Base-by-base conservation (phyloP, 73 alveolate genomes). In the Paramecium biaurelia region DNA sequence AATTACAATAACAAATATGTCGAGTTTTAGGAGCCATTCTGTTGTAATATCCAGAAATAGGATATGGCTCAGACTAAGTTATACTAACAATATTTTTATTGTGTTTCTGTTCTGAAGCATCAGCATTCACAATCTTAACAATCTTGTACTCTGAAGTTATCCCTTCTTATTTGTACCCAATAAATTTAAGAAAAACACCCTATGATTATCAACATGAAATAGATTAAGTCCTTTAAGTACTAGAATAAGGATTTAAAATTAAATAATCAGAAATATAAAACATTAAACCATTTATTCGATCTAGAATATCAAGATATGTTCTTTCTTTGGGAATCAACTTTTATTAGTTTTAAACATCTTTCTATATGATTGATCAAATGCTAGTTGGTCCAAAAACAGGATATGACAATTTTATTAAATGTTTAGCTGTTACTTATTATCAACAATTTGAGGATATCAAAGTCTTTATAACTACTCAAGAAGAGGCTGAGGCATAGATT, bases 31-130 rank as follows among this genome's bases (percentile, higher is more conserved):
- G 87, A 28, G 59, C 87, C 11, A 10, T 74, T 15, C 38, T 74
- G 11, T 41, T 74, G 4, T 37, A 74, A 30, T 79, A 79, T 23
- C 90, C 90, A 24, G 76, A 79, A 79, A 42, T 79, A 15, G 90
- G 90, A 24, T 79, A 79, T 72, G n/a, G 63, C 28, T 8, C 90
- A 30, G 90, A 79, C 47, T 79, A 79, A 47, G 74, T 43, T 10
- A 21, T 79, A 32, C 20, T 79, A 43, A 38, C 72, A 26, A 38
- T 42, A 23, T 79, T 79, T 45, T 21, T 79, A 10, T 63, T 79
- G 24, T 79, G 90, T 43, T 79, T 79, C 47, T 43, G 90, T 34
- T 79, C 90, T 24, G 90, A 79, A 79, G 74, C 90, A 23, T n/a
- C 90, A 14, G 42, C 90, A n/a, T 79, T 7, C 47, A 14, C 45